Evolutionary conservation across 257 asterid species (phyloP), one percentile per base, ranked within the genome.

Genomic region (Ilex asprella): DNA sequence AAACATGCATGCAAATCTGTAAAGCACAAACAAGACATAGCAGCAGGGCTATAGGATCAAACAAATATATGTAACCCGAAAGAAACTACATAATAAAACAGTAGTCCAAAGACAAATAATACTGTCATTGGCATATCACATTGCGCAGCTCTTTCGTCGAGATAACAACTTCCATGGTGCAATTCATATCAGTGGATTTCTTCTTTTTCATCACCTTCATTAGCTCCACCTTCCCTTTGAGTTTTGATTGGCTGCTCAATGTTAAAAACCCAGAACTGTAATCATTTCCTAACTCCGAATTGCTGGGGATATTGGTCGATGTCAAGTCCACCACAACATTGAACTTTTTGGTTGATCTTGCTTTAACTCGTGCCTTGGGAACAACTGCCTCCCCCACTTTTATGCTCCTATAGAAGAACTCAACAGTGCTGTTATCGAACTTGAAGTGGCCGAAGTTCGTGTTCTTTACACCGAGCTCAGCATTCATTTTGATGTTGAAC

Each of bases 151-250:
- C 16, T 67, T 31, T 63, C 10, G 16, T 56, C 0, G 13, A 46
- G 61, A 74, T 46, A 53, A 61, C 67, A 61, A 80, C 30, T 41
- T 59, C 30, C 0, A 80, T 16, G 12, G 30, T 51, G 56, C 88
- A 84, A 50, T 79, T 61, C 88, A 84, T 68, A n/a, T 44, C 59
- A 11, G 75, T 51, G 0, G 67, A 47, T 62, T 58, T 84, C 12
- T 64, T 84, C 80, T 64, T 81, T 79, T 55, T 84, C 62, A 81
- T 57, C 15, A 79, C 57, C n/a, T 60, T 55, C 3, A 80, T 12
- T 61, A 79, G n/a, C 62, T 67, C 72, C 56, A 76, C 86, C 49
- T 65, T 82, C 43, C 90, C 87, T 31, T 30, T 60, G 72, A 83
- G 39, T 31, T 60, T 54, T 12, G 83, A 72, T 54, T 15, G 60